phyloP scores from a whole-genome alignment of 1,139 yeast species.

The Suhomyces kunorum region DNA sequence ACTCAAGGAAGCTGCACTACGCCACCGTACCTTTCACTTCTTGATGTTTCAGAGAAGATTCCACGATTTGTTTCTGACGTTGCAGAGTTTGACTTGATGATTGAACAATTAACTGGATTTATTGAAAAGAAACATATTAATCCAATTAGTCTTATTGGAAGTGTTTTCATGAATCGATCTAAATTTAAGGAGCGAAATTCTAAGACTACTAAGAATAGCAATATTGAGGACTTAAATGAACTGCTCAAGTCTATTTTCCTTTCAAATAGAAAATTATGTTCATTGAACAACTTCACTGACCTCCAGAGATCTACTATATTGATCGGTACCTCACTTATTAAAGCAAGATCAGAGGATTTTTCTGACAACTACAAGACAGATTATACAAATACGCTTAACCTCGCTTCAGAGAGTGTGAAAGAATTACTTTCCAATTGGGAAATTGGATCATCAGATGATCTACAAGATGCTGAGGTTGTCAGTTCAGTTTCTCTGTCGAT shows the following conservation, averaged over 20 bases:
- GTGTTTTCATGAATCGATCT: constrained; percentile 11
- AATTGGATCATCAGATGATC: constrained; percentile 6
- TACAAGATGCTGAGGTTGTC: not conserved
- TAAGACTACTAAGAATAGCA: constrained; percentile 6
- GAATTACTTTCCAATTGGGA: constrained; percentile 34
- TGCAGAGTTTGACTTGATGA: constrained; percentile 51
- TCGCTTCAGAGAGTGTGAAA: constrained; percentile 24
- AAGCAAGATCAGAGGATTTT: constrained; percentile 20
- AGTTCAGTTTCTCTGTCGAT: not conserved
- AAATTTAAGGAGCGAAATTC: constrained; percentile 3
- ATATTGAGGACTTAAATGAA: constrained; percentile 15
- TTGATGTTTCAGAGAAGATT: constrained; percentile 25
- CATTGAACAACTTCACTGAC: constrained; percentile 18
- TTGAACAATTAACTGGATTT: constrained; percentile 46
- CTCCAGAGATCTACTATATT: constrained; percentile 23
- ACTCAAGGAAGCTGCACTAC: not conserved
- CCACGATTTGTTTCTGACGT: constrained; percentile 33
- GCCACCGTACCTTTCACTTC: constrained; percentile 24
- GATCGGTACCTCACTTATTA: constrained; percentile 30
- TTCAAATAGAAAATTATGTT: constrained; percentile 9
- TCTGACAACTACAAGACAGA: constrained; percentile 13
- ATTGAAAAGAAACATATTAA: constrained; percentile 31
- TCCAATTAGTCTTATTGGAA: constrained; percentile 16
- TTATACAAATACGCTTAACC: constrained; percentile 15
- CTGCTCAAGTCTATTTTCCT: constrained; percentile 13